Evolutionary conservation across 768 basidiomycete genomes (phyloP), one percentile per base, ranked within the genome.

Genomic region (Naganishia kalamii): DNA sequence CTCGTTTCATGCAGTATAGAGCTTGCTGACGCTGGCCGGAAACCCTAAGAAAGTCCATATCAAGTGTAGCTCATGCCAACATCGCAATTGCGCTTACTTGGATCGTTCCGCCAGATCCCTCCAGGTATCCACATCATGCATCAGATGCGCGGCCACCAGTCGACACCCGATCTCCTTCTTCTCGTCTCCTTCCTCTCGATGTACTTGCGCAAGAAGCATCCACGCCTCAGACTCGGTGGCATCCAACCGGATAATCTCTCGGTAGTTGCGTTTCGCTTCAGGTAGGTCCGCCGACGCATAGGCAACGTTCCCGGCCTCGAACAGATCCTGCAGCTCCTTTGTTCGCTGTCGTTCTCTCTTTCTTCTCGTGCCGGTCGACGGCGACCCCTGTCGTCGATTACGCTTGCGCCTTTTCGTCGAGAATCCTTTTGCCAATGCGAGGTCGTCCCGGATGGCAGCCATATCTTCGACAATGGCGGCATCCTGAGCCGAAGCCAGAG

Each of bases 221-320:
- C 93, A 99, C 1, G 92, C 89, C 1, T 85, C 79, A 0, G 83
- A 81, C 1, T 91, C 88, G 19, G 88, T 85, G 1, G 93, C 91
- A 74, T 99, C 94, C 63, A 92, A 90, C 10, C 90, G 85, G 61
- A 99, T 91, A 69, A 96, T 89, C 73, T 98, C 91, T 74, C 88
- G 86, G 84, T 92, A 89, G 27, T 87, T 83, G 21, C 85, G 84
- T 37, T 91, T 85, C 0, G 91, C 87, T 69, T 87, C 83, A 2
- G 81, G 78, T 10, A 86, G 79, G 62, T 90, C 79, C 66, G 81
- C 84, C 70, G 87, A 85, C 54, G 93, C 84, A 76, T 90, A 96
- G 2, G 88, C 88, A 71, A 88, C 85, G 73, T 92, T 93, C 23
- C 89, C 93, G 62, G 88, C 85, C 29, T 91, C 90, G 57, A 97